Conservation (phyloP, 345 rosid species). For the Nasturtium officinale region DNA sequence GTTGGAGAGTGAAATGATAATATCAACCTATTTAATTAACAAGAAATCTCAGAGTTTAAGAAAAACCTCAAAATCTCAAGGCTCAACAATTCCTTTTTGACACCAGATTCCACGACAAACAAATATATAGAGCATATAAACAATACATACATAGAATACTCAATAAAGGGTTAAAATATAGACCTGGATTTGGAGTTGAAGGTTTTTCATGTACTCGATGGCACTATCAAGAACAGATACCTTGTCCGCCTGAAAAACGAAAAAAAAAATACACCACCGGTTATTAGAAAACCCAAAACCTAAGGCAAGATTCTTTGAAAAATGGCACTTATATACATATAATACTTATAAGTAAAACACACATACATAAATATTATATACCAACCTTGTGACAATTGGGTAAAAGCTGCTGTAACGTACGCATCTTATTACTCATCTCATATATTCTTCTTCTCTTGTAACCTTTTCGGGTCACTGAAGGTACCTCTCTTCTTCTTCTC, state of each 20-base stretch:
- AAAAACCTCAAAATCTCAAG: neutral
- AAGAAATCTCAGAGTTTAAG: neutral
- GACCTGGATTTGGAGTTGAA: slow-evolving; percentile 85
- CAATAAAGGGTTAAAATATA: slow-evolving; percentile 7
- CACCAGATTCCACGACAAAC: neutral
- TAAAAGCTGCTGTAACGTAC: slow-evolving; percentile 59
- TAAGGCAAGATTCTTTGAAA: slow-evolving; percentile 1
- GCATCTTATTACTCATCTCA: slow-evolving; percentile 72
- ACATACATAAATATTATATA: neutral
- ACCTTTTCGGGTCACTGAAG: slow-evolving; percentile 28
- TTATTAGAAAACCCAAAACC: neutral
- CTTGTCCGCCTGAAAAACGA: slow-evolving; percentile 55
- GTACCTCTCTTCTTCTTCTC: slow-evolving; percentile 48
- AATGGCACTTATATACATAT: neutral
- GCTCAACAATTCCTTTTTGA: neutral
- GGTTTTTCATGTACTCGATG: slow-evolving; percentile 64
- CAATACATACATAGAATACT: neutral
- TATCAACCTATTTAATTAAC: neutral
- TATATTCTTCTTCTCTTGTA: slow-evolving; percentile 53
- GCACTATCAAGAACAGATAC: slow-evolving; percentile 70
- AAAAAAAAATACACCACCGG: neutral
- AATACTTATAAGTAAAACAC: neutral
- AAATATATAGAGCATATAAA: neutral
- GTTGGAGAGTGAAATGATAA: neutral
- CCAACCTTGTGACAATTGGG: slow-evolving; percentile 75